Conservation (phyloP, 768 basidiomycete genomes). For the Calocybe indica region DNA sequence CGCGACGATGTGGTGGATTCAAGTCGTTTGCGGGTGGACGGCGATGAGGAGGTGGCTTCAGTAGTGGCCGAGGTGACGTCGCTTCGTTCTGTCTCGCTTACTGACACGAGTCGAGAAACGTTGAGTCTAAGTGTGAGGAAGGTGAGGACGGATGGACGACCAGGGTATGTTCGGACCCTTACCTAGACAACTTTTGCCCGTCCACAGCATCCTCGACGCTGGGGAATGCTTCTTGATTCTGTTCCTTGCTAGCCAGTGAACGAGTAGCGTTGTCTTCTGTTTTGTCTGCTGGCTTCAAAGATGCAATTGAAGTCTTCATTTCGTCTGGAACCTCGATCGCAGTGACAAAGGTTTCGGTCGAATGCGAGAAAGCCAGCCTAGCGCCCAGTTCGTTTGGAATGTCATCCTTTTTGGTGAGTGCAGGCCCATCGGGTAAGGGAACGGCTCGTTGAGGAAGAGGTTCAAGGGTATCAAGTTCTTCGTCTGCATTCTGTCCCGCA, state of each 20-base stretch:
- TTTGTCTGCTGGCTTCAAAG: neutral
- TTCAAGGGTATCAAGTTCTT: slow-evolving; percentile 10
- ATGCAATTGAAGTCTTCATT: neutral
- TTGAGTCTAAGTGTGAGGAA: slow-evolving; percentile 6
- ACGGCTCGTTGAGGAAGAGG: slow-evolving; percentile 4
- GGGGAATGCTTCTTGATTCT: slow-evolving; percentile 11
- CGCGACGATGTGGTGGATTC: slow-evolving; percentile 52
- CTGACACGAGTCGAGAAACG: slow-evolving; percentile 11
- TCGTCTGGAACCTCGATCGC: neutral
- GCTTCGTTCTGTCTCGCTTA: slow-evolving; percentile 6
- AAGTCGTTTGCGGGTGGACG: slow-evolving; percentile 31
- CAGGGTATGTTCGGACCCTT: neutral
- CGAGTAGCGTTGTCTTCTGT: no score
- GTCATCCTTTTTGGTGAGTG: neutral
- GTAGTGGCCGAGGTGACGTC: slow-evolving; percentile 8
- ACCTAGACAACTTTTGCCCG: slow-evolving; percentile 7
- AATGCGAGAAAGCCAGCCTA: neutral
- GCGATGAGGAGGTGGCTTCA: slow-evolving; percentile 4
- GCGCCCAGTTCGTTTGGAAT: neutral
- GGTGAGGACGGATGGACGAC: no score
- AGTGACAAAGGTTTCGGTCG: neutral
- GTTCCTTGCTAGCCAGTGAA: no score
- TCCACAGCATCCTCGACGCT: slow-evolving; percentile 4
- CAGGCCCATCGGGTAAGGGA: neutral
- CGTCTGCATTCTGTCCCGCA: slow-evolving; percentile 2